phyloP scores from a whole-genome alignment of 1,284 basidiomycete genomes.

The Stygiomarasmius scandens region DNA sequence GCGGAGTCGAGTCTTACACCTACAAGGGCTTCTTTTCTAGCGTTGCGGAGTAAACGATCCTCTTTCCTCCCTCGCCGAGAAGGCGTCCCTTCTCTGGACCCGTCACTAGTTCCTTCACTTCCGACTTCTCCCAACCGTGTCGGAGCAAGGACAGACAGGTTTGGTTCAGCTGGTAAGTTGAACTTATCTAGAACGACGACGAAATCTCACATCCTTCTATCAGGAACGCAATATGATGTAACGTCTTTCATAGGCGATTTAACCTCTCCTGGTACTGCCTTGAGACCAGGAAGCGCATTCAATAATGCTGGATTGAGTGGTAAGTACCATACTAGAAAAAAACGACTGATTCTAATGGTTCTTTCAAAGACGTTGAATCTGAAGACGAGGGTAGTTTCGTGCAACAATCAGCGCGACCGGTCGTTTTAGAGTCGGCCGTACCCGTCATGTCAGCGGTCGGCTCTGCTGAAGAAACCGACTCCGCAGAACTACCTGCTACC shows the following conservation, averaged over 20 bases:
- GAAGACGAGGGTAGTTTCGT: conserved; percentile 21
- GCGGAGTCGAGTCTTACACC: conserved; percentile 16
- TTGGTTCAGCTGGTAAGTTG: conserved; percentile 42
- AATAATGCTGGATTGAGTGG: conserved; percentile 9
- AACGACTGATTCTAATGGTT: neutral
- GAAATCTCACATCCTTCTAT: too few species aligned
- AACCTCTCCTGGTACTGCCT: conserved; percentile 21
- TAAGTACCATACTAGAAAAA: conserved; percentile 1
- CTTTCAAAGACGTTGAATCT: conserved; percentile 19
- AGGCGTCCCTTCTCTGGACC: conserved; percentile 3
- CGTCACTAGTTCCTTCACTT: conserved; percentile 15
- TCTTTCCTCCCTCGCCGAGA: neutral
- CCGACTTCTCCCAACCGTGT: conserved; percentile 30
- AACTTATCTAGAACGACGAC: too few species aligned
- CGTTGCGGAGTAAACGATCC: conserved; percentile 5
- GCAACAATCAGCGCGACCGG: conserved; percentile 24
- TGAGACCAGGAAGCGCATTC: conserved; percentile 24
- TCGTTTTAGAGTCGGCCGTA: conserved; percentile 29
- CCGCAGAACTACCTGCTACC: conserved; percentile 8
- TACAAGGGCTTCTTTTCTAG: conserved; percentile 5
- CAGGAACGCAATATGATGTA: conserved; percentile 63
- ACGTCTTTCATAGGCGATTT: conserved; percentile 76
- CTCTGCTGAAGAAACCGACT: neutral
- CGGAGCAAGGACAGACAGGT: conserved; percentile 25
- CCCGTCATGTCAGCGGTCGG: conserved; percentile 12